Evolutionary conservation across 2,329 filamentous ascomycete genomes (phyloP).

Genomic region (Penicillium palitans): DNA sequence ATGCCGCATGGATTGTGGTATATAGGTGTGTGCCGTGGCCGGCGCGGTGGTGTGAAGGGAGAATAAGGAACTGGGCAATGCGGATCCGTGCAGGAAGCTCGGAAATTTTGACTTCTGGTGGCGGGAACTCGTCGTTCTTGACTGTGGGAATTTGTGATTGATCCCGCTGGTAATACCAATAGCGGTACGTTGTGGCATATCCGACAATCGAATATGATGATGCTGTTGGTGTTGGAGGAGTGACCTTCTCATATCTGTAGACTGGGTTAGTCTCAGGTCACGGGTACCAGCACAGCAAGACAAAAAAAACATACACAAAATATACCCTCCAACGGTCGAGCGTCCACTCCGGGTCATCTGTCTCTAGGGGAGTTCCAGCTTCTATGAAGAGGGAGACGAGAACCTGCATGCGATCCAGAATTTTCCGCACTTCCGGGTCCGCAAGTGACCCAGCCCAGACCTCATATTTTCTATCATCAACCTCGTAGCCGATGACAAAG

Average conservation of each 20-base stretch:
- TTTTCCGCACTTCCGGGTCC: constrained; percentile 66
- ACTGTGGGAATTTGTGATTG: constrained; percentile 41
- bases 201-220: constrained; percentile 79
- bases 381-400: constrained; percentile 87
- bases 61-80: constrained; percentile 89
- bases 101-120: constrained; percentile 50
- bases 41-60: constrained; percentile 80
- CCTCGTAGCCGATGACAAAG: constrained; percentile 64
- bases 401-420: constrained; percentile 80
- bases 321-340: constrained; percentile 88
- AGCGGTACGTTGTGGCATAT: constrained; percentile 87
- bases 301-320: constrained; percentile 61
- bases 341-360: constrained; percentile 71
- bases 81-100: constrained; percentile 74
- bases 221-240: constrained; percentile 46
- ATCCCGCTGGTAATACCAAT: constrained; percentile 60
- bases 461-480: constrained; percentile 68
- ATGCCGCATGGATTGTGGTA: constrained; percentile 70
- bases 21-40: constrained; percentile 82
- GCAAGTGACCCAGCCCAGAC: constrained; percentile 78
- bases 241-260: constrained; percentile 56
- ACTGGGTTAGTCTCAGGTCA: constrained; percentile 19
- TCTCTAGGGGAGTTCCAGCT: constrained; percentile 74
- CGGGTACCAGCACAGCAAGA: background rate
- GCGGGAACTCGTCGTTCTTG: constrained; percentile 48